Base-by-base conservation (phyloP, 169 alveolate species). In the Cryptosporidium xiaoi region DNA sequence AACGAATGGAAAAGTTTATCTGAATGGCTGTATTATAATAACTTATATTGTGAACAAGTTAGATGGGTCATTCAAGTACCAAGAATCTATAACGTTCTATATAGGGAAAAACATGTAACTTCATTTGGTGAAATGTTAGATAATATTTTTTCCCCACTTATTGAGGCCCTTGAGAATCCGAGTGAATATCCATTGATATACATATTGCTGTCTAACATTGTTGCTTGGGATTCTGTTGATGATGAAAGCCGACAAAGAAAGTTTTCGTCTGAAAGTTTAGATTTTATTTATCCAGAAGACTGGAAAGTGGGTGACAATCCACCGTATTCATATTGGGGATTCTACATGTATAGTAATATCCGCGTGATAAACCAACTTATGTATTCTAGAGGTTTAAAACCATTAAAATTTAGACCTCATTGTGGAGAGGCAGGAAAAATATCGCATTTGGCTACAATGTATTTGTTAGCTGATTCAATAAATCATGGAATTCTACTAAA, bases 361-460 rank as follows among this genome's bases (percentile, higher is more conserved):
- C 87, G 93, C 16, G 83, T 92, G 44, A 84, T 97, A 55, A 97
- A 97, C 84, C 91, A 91, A 82, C 93, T 97, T 53, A 82, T 96
- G 82, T 91, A 64, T 34, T 82, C 92, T 50, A 71, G 96, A 34
- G 96, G 96, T 8, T 56, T 96, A 87, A 90, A 94, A 36, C 93
- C 97, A 12, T 64, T 93, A 64, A 90, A 92, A 56, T 94, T 93
- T 91, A 92, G 98, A 67, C 98, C 98, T 34, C 98, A 96, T 92
- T 94, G 98, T 84, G 98, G 98, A 29, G 98, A 96, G 82, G 96
- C 97, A 24, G 98, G 98, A 6, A 92, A 93, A 69, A 87, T 93
- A 2, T 93, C 94, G 58, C 98, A 96, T 56, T 83, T 96, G 64
- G 97, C 96, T 48, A 89, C 97, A 56, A 94, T 95, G 83, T 95